Evolutionary conservation across 352 stramenopile species (phyloP), one percentile per base, ranked within the genome.

Genomic region (Phytophthora sp.): DNA sequence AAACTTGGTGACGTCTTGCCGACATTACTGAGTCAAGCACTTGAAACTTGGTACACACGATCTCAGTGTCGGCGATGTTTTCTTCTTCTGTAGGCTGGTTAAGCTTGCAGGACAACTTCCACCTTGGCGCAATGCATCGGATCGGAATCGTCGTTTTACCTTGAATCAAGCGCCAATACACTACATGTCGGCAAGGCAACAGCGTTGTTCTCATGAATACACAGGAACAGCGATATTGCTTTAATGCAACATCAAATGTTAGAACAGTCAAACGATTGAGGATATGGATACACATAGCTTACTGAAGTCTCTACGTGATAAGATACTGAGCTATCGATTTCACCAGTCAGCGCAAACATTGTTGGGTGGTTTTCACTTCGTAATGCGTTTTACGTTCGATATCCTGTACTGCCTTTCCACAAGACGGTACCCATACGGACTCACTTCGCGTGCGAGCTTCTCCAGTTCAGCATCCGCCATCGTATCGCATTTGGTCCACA

Each of bases 111-210:
- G 35, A 50, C 23, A 57, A 24, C 33, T 55, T 47, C 56, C 24
- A 56, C 3, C 56, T 7, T 35, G 46, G 35, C 8, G 13, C 45
- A 36, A 64, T 49, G n/a, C 52, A n/a, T 11, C 46, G 57, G 44
- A 52, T 21, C 1, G 26, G 33, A 21, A 64, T 41, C 6, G 45
- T 35, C 0, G 9, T 13, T 21, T 57, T 64, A 2, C 20, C 26
- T 9, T 57, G 15, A 23, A 50, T 50, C 1, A 64, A 18, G 15
- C 57, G 45, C 45, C 57, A 64, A 12, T 64, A 64, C 41, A 63
- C 57, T 2, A 64, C 57, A n/a, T 57, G 44, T 31, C 57, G 57
- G 13, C 57, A 64, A 1, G 45, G 35, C 16, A 64, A 13, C 11
- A 64, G 13, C 45, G 45, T 57, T 2, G 57, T 51, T 12, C 24